Evolutionary conservation across 306 rosid genomes (phyloP), one percentile per base, ranked within the genome.

Genomic region (Citrullus colocynthis): DNA sequence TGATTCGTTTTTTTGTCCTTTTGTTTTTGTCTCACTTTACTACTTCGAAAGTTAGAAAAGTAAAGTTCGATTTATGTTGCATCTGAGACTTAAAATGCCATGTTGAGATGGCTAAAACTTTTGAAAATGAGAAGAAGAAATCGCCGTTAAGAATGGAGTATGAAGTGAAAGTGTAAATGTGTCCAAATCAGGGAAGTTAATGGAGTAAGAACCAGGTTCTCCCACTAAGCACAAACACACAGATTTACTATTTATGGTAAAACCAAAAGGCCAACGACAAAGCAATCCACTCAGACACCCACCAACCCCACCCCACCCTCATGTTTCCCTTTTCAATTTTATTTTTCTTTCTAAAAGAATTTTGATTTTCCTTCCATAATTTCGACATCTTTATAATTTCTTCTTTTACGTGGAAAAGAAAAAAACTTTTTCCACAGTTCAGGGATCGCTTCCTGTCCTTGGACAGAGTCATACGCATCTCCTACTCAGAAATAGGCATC

Each of bases 341-440:
- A 65, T 28, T 72, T 24, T 28, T 24, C 4, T 72, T 72, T 37
- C 41, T 34, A 28, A 61, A 59, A 59, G 6, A 14, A 30, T 21
- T 66, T 66, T 34, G 3, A 24, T 42, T 4, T 15, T 6, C 55
- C 55, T 42, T 69, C 55, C 74, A 12, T 54, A 71, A 69, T 59
- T 86, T 85, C 88, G 49, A 72, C 81, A 69, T 59, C 83, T 78
- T 85, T 79, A 86, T 87, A 17, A 78, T 82, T 76, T 74, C 83
- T 70, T 71, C 84, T 82, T 24, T 89, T 90, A 65, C 64, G 80
- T 82, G 86, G 86, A 81, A 91, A 91, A 85, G 90, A 83, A 85
- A 66, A 24, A 85, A 80, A 80, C 91, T 86, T 90, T 87, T 87
- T 83, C 96, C 93, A 92, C 89, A 87, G 92, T 89, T 76, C 74